Evolutionary conservation across 345 rosid species (phyloP).

Genomic region (Moricandia moricandioides): DNA sequence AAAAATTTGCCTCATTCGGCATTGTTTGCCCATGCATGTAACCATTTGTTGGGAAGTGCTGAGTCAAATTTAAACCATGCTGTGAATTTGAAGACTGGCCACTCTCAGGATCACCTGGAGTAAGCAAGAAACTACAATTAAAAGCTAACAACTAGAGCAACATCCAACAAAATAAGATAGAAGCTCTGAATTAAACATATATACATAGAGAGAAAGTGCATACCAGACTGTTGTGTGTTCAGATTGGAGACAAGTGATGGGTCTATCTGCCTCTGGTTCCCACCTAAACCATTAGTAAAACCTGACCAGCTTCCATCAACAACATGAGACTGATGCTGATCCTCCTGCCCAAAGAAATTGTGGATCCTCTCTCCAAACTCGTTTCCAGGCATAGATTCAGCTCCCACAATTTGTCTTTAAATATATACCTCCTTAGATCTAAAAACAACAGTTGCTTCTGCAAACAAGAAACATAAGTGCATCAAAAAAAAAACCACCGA

Average conservation of each 20-base stretch:
- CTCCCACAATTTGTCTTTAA: too few relatives aligned
- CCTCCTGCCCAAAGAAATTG: conserved; percentile 78
- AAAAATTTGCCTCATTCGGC: conserved; percentile 57
- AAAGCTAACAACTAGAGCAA: background rate
- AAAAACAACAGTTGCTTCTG: background rate
- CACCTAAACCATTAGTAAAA: conserved; percentile 55
- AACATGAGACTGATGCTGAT: conserved; percentile 59
- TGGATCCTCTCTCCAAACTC: conserved; percentile 89
- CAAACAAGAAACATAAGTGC: background rate
- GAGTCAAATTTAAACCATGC: conserved; percentile 51
- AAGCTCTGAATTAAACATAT: background rate
- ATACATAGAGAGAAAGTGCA: conserved; percentile 7
- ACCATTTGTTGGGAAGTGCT: conserved; percentile 53
- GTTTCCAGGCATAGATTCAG: conserved; percentile 92
- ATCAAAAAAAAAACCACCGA: background rate
- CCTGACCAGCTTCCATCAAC: conserved; percentile 62
- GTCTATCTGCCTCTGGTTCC: conserved; percentile 62
- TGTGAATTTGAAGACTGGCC: conserved; percentile 49
- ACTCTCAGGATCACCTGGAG: conserved; percentile 55
- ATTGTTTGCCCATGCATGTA: conserved; percentile 53
- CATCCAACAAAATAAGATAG: conserved; percentile 10
- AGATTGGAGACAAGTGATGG: conserved; percentile 49
- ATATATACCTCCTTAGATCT: conserved; percentile 13
- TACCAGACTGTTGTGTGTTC: conserved; percentile 63
- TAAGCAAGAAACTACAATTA: conserved; percentile 32